Evolutionary conservation across 306 rosid species (phyloP), one percentile per base, ranked within the genome.

Genomic region (Luffa acutangula): DNA sequence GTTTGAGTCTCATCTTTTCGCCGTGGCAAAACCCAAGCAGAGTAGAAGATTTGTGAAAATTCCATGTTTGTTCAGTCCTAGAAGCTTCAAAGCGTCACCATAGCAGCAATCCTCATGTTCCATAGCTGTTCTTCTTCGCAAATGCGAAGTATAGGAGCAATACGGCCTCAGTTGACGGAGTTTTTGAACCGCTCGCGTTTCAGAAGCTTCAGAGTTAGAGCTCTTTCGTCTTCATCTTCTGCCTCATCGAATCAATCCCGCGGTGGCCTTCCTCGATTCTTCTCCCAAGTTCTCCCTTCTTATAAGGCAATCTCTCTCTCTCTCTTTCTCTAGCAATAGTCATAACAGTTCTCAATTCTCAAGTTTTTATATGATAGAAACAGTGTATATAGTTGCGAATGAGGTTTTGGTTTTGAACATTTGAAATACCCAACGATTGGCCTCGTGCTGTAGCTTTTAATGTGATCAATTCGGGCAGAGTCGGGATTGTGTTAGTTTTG

Each of bases 191-290:
- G 80, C 0, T 64, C 84, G 53, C 87, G 80, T 79, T 79, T 85
- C 83, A 56, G 80, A 81, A 82, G 79, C 86, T 66, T 80, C 54
- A 82, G 45, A 37, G 45, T 87, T 72, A 86, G 88, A 82, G 85
- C 95, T 20, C 85, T 89, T 78, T 86, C 90, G 6, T 83, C 90
- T 62, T 85, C 94, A 20, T 82, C 89, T 73, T 69, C 82, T n/a
- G 87, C 81, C 69, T 85, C 81, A 67, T 82, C 81, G 25, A 90
- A 89, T 79, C 98, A 94, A 71, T 88, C 97, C 77, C 92, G 96
- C 6, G 97, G 97, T 20, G 93, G 97, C 72, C 97, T 92, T 79
- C 95, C 98, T 76, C 97, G 98, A 21, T 94, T 94, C 85, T 92
- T 81, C 85, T 92, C 98, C 53, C 83, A 85, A n/a, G 71, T 85